These are phyloP conservation scores for Manihot esculenta DNA, from an alignment of 441 rosid genomes.

Conservation along the genomic window DNA sequence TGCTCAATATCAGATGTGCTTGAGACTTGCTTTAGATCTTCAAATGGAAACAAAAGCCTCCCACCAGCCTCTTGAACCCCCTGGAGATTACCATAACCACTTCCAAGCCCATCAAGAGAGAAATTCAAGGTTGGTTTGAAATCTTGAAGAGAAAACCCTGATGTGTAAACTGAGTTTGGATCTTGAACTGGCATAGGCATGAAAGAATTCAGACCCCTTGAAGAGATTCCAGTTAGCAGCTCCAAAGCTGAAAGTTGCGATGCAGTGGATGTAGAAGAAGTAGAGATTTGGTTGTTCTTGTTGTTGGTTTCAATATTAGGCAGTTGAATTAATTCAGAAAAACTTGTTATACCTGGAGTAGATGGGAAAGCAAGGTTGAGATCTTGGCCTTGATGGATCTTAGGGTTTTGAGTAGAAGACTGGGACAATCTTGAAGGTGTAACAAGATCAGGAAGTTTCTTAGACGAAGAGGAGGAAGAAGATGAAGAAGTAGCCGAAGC, in stretches of 20 bases:
- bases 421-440: slow-evolving; percentile 35
- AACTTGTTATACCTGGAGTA: slow-evolving; percentile 45
- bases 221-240: slow-evolving; percentile 56
- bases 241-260: slow-evolving; percentile 50
- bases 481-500: slow-evolving; percentile 42
- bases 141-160: slow-evolving; percentile 64
- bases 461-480: slow-evolving; percentile 42
- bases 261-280: slow-evolving; percentile 23
- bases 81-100: slow-evolving; percentile 48
- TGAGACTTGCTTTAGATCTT: slow-evolving; percentile 73
- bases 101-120: slow-evolving; percentile 66
- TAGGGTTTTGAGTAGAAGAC: slow-evolving; percentile 47
- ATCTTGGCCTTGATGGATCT: slow-evolving; percentile 65
- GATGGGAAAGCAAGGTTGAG: slow-evolving; percentile 68
- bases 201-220: slow-evolving; percentile 53
- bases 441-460: slow-evolving; percentile 56
- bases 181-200: slow-evolving; percentile 55
- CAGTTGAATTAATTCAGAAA: slow-evolving; percentile 57
- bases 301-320: slow-evolving; percentile 35
- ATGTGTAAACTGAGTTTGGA: slow-evolving; percentile 42
- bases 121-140: slow-evolving; percentile 72
- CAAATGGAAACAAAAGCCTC: slow-evolving; percentile 74
- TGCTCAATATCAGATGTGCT: slow-evolving; percentile 38
- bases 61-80: slow-evolving; percentile 51
- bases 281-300: slow-evolving; percentile 37